Evolutionary conservation across 148 eudicot species (phyloP).

Genomic region (Rhododendron kiyosumense): DNA sequence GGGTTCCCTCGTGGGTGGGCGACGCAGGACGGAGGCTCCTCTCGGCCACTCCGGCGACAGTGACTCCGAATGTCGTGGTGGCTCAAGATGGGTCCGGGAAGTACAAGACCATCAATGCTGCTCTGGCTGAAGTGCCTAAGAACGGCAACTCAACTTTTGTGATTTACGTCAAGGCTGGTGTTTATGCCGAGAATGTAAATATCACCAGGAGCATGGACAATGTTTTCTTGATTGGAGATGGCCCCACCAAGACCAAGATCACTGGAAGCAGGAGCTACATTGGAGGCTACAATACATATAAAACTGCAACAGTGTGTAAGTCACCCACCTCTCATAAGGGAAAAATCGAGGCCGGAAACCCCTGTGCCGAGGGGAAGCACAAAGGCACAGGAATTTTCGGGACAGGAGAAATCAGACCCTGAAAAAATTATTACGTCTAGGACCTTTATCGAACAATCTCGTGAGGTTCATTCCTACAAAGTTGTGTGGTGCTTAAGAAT

Average conservation of each 20-base stretch:
- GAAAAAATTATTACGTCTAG: too few species aligned
- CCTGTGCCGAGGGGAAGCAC: too few species aligned
- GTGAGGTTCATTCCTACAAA: too few species aligned
- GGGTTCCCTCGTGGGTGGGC: constrained; percentile 26
- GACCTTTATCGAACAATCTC: too few species aligned
- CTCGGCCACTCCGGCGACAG: neutral
- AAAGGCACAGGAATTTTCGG: too few species aligned
- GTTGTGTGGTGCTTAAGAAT: too few species aligned
- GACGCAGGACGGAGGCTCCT: constrained; percentile 19
- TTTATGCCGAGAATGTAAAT: constrained; percentile 32
- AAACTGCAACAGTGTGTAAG: constrained; percentile 45
- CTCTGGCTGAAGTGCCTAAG: constrained; percentile 33
- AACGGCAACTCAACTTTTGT: constrained; percentile 21
- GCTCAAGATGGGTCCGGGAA: constrained; percentile 67
- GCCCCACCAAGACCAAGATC: constrained; percentile 44
- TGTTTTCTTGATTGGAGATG: constrained; percentile 48
- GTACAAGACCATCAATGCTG: constrained; percentile 47
- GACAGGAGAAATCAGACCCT: neutral
- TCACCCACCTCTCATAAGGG: neutral
- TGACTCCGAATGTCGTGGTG: constrained; percentile 48
- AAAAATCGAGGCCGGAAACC: too few species aligned
- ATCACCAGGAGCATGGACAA: constrained; percentile 12
- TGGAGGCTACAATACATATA: constrained; percentile 22
- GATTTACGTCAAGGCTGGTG: constrained; percentile 42
- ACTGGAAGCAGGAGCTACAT: constrained; percentile 37